A percentile compares a stretch with the other conserved stretches of the same genome.
These are phyloP conservation scores for Keqinozyma sinolaborantium DNA, from an alignment of 1,139 yeast genomes.

Conservation along the genomic window DNA sequence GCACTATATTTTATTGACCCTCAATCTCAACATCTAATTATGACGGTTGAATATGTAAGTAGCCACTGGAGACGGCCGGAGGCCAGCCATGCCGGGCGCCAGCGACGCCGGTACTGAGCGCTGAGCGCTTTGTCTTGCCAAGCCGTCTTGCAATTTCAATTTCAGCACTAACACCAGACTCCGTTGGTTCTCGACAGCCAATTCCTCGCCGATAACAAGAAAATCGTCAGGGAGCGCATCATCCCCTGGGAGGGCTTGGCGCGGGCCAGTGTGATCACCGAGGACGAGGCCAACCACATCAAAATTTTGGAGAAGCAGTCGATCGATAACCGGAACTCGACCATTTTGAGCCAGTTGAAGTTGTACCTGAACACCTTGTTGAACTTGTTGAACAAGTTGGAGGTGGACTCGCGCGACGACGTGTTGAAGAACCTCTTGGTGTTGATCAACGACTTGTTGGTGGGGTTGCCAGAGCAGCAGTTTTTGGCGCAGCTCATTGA, in stretches of 20 bases:
- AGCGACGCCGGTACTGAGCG: too few species aligned
- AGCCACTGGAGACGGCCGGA: not conserved
- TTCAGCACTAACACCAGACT: constrained; percentile 14
- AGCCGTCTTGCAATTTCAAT: too few species aligned
- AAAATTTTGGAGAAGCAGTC: constrained; percentile 61
- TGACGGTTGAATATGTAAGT: constrained; percentile 18
- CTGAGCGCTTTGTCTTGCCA: too few species aligned
- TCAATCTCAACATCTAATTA: constrained; percentile 4
- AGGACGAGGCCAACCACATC: constrained; percentile 63
- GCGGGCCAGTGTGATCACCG: constrained; percentile 65
- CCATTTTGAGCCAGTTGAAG: constrained; percentile 43
- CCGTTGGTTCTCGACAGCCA: constrained; percentile 52
- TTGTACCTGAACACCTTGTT: constrained; percentile 57
- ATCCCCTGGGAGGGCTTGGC: constrained; percentile 93
- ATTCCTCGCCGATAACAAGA: constrained; percentile 70
- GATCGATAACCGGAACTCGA: constrained; percentile 32
- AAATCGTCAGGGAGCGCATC: constrained; percentile 73
- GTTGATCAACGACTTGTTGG: constrained; percentile 58
- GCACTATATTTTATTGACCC: too few species aligned
- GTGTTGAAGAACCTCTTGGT: constrained; percentile 72
- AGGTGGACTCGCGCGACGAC: constrained; percentile 53
- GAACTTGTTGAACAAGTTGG: constrained; percentile 50
- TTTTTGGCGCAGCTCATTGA: constrained; percentile 44
- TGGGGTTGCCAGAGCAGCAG: constrained; percentile 38
- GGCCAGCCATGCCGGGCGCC: too few species aligned